Evolutionary conservation across 108 stramenopile genomes (phyloP).

Genomic region (Fragilaria crotonensis): DNA sequence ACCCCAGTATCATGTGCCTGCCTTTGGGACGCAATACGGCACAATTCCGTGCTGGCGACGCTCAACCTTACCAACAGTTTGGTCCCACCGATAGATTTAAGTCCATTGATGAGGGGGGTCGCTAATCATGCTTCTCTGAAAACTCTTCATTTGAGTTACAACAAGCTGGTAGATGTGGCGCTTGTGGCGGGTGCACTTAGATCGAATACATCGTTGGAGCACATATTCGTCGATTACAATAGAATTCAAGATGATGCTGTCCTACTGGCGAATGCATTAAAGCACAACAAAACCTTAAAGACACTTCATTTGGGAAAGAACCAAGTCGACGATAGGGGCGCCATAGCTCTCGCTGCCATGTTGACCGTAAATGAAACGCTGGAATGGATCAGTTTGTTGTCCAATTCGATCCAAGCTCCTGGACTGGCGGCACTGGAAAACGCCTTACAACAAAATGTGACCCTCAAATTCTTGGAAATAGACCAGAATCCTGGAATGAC

Average conservation of each 20-base stretch:
- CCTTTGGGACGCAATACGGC: conserved; percentile 18
- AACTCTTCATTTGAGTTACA: conserved; percentile 34
- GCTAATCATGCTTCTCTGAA: conserved; percentile 18
- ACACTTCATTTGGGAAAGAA: conserved; percentile 39
- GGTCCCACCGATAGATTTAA: not conserved
- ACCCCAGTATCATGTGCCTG: conserved; percentile 8
- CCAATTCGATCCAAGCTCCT: conserved; percentile 28
- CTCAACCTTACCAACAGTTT: conserved; percentile 31
- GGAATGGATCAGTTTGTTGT: conserved; percentile 25
- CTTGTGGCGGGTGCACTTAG: conserved; percentile 9
- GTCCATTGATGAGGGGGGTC: conserved; percentile 8
- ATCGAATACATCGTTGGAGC: conserved; percentile 14
- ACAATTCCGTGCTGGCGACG: conserved; percentile 18
- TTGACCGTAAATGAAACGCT: conserved; percentile 24
- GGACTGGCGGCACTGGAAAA: conserved; percentile 18
- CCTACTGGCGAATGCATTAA: conserved; percentile 27
- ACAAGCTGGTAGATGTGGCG: conserved; percentile 14
- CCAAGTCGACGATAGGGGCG: conserved; percentile 37
- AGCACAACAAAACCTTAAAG: conserved; percentile 18
- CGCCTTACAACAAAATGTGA: conserved; percentile 15
- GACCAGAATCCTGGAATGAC: conserved; percentile 6
- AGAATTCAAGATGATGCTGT: conserved; percentile 23
- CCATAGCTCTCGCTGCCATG: conserved; percentile 17
- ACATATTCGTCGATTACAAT: conserved; percentile 51
- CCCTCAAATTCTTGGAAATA: conserved; percentile 10